Percentiles rank a stretch among this genome's conserved stretches.
Evolutionary conservation across 352 stramenopile species (phyloP).

Genomic region (Phytophthora palmivora): DNA sequence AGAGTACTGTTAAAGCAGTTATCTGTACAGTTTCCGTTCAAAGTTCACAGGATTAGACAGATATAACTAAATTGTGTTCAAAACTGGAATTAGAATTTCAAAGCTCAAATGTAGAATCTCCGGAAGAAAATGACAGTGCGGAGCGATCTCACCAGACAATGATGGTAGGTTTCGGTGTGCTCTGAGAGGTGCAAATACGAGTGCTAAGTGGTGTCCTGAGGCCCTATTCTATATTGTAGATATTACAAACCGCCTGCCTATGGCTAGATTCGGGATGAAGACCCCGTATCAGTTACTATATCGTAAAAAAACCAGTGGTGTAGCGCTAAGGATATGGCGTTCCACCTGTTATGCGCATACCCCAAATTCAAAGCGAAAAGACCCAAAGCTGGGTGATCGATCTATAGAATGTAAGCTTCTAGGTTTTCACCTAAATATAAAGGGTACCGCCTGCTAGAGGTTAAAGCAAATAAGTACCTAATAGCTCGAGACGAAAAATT

Average conservation of each 20-base stretch:
- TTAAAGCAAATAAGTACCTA: conserved; percentile 13
- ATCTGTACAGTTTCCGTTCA: conserved; percentile 9
- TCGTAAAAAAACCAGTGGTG: background rate
- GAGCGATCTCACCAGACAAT: conserved; percentile 10
- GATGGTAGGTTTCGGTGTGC: conserved; percentile 1
- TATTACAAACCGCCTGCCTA: conserved; percentile 11
- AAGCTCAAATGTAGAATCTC: conserved; percentile 10
- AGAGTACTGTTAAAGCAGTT: too few relatives aligned
- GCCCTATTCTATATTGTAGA: conserved; percentile 6
- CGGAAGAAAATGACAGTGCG: conserved; percentile 11
- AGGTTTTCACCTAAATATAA: conserved; percentile 5
- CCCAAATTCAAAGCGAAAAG: conserved; percentile 9
- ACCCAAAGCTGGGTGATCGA: too few relatives aligned
- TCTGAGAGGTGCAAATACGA: conserved; percentile 3
- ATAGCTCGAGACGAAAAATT: too few relatives aligned
- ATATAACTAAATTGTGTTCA: conserved; percentile 4
- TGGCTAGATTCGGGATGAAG: conserved; percentile 9
- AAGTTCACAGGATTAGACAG: conserved; percentile 1
- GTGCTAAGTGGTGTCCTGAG: conserved; percentile 4
- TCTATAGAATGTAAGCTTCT: conserved; percentile 13
- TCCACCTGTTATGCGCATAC: conserved; percentile 7
- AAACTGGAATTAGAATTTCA: background rate
- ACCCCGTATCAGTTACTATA: conserved; percentile 5
- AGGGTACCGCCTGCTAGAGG: conserved; percentile 15
- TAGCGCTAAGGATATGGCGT: conserved; percentile 7